Evolutionary conservation across 2,329 filamentous ascomycete genomes (phyloP).

Genomic region (Fusarium lyarnte): DNA sequence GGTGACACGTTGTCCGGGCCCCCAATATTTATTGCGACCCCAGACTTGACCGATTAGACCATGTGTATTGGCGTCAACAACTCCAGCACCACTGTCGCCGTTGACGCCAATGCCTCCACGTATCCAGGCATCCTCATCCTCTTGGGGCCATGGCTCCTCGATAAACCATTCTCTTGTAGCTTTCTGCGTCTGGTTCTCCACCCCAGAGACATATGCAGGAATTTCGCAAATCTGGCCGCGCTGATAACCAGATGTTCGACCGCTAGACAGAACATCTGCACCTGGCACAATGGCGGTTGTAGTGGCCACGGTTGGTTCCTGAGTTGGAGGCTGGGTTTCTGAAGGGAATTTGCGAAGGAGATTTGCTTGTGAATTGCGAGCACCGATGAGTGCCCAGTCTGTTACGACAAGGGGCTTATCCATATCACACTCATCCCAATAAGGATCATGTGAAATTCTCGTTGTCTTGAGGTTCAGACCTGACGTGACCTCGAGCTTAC

Average conservation of each 20-base stretch:
- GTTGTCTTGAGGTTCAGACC: constrained; percentile 55
- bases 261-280: constrained; percentile 51
- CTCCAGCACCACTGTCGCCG: constrained; percentile 56
- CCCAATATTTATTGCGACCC: constrained; percentile 57
- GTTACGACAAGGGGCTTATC: constrained; percentile 55
- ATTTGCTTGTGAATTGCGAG: constrained; percentile 50
- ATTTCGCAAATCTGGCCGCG: constrained; percentile 55
- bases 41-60: constrained; percentile 55
- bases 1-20: constrained; percentile 52
- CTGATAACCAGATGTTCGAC: constrained; percentile 56
- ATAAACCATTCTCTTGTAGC: constrained; percentile 58
- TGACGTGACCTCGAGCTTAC: constrained; percentile 52
- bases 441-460: constrained; percentile 55
- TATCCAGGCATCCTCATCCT: constrained; percentile 56
- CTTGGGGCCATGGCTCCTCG: constrained; percentile 51
- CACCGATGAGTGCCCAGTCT: constrained; percentile 55
- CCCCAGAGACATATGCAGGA: constrained; percentile 54
- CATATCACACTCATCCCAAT: constrained; percentile 55
- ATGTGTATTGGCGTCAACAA: constrained; percentile 54
- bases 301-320: constrained; percentile 47
- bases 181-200: constrained; percentile 53
- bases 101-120: constrained; percentile 56
- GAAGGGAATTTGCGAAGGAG: constrained; percentile 54
- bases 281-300: constrained; percentile 49
- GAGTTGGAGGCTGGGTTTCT: constrained; percentile 44